A percentile compares a stretch with the other conserved stretches of the same genome.
These are phyloP conservation scores for Gymnopilus dilepis DNA, from an alignment of 768 basidiomycete species.

Conservation along the genomic window DNA sequence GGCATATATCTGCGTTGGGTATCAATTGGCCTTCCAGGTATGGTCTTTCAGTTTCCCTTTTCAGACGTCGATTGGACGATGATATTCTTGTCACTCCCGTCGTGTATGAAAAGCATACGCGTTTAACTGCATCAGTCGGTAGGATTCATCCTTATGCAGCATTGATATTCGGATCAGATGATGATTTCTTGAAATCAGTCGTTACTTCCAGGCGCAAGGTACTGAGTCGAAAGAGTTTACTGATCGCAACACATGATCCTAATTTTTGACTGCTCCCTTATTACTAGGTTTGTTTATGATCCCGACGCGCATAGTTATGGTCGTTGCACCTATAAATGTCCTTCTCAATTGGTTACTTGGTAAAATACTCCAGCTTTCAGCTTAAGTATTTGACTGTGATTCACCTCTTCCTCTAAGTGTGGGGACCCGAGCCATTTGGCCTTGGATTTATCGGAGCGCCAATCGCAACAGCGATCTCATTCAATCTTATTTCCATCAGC, in stretches of 20 bases:
- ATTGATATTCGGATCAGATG: not conserved
- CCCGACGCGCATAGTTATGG: slow-evolving; percentile 81
- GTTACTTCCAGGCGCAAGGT: slow-evolving; percentile 88
- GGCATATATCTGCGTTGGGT: slow-evolving; percentile 77
- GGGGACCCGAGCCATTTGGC: slow-evolving; percentile 80
- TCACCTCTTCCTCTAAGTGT: slow-evolving; percentile 48
- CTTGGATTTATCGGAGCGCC: slow-evolving; percentile 95
- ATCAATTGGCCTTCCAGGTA: slow-evolving; percentile 78
- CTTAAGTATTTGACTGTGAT: too few species aligned
- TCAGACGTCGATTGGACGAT: not conserved
- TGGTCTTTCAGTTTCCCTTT: slow-evolving; percentile 19
- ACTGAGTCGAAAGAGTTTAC: slow-evolving; percentile 5
- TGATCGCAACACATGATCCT: too few species aligned
- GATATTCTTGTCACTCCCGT: slow-evolving; percentile 1
- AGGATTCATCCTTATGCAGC: slow-evolving; percentile 4
- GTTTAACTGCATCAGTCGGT: slow-evolving; percentile 55
- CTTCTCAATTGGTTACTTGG: slow-evolving; percentile 86
- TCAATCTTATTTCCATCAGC: slow-evolving; percentile 75
- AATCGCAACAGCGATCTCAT: slow-evolving; percentile 86
- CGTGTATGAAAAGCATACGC: slow-evolving; percentile 41
- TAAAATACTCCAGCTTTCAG: slow-evolving; percentile 38
- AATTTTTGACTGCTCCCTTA: not conserved
- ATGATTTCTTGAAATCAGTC: slow-evolving; percentile 37
- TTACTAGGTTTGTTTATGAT: slow-evolving; percentile 75
- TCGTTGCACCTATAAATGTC: slow-evolving; percentile 87